A percentile compares a stretch with the other conserved stretches of the same genome.
Conservation (phyloP, 345 rosid genomes). For the Euphorbia lathyris region DNA sequence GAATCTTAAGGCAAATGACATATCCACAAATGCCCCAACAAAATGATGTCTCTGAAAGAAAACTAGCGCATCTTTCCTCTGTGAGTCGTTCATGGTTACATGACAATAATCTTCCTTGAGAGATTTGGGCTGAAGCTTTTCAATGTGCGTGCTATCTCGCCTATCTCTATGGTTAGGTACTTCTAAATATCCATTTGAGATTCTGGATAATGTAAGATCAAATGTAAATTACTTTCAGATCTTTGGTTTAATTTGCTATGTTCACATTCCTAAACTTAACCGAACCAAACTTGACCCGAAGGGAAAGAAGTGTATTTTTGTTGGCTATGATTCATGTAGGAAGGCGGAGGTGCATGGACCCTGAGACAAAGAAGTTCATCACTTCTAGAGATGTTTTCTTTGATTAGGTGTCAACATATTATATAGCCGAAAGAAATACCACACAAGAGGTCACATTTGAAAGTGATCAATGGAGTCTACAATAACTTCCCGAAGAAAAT, state of each 20-base stretch:
- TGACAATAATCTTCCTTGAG: neutral
- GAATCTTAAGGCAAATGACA: neutral
- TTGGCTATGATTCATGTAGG: neutral
- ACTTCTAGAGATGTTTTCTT: neutral
- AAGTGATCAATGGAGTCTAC: too few species aligned
- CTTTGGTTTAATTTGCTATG: neutral
- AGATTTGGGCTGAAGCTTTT: neutral
- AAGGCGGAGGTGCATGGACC: neutral
- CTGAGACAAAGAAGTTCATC: neutral
- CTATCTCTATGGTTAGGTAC: neutral
- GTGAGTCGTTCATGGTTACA: neutral
- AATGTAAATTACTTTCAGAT: slow-evolving; percentile 6
- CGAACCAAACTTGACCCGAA: neutral
- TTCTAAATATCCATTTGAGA: neutral
- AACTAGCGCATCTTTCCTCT: neutral
- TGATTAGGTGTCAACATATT: neutral
- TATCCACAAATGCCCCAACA: slow-evolving; percentile 5
- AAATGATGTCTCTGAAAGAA: slow-evolving; percentile 4
- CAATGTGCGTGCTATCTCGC: neutral
- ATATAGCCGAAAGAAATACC: too few species aligned
- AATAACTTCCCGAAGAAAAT: neutral
- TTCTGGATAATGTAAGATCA: neutral
- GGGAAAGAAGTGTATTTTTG: neutral
- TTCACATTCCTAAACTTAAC: neutral
- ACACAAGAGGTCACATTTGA: too few species aligned